Conservation (phyloP, 2,329 filamentous ascomycete genomes). For the Phyllosticta ampelicida region DNA sequence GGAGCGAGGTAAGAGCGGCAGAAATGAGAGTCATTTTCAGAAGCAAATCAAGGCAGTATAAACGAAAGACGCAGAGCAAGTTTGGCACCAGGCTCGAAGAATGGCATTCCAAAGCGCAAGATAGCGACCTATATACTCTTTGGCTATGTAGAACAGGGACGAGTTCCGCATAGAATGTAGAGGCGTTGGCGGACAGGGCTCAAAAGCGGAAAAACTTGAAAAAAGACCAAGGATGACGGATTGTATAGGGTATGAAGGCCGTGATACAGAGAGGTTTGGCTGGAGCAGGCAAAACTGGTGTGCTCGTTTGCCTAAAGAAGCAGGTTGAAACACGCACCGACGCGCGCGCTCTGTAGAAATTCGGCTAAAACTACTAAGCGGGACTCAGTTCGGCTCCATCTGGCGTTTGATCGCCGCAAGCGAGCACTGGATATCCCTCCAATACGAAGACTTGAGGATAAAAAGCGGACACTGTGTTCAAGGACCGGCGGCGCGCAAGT, state of each 20-base stretch:
- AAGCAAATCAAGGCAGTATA: conserved; percentile 1
- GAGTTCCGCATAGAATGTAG: conserved; percentile 2
- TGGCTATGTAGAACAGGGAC: not conserved
- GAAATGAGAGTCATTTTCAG: conserved; percentile 9
- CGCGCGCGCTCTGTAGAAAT: not conserved
- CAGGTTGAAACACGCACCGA: not conserved
- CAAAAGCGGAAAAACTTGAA: conserved; percentile 5
- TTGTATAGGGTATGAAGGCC: not conserved
- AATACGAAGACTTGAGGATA: not conserved
- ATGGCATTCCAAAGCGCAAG: not conserved
- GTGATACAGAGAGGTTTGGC: not conserved
- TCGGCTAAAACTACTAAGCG: not conserved
- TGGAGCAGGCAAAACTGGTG: not conserved
- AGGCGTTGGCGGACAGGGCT: not conserved
- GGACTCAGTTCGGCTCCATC: not conserved
- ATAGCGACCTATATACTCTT: conserved; percentile 5
- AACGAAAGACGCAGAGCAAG: not conserved
- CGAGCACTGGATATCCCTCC: not conserved
- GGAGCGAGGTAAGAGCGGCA: conserved; percentile 12
- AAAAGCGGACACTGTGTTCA: not conserved
- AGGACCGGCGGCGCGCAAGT: not conserved
- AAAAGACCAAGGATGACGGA: not conserved
- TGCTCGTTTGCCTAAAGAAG: not conserved
- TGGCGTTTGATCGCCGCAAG: not conserved
- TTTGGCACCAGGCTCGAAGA: not conserved